phyloP scores from a whole-genome alignment of 148 eudicot genomes.

The Amaranthus cruentus region DNA sequence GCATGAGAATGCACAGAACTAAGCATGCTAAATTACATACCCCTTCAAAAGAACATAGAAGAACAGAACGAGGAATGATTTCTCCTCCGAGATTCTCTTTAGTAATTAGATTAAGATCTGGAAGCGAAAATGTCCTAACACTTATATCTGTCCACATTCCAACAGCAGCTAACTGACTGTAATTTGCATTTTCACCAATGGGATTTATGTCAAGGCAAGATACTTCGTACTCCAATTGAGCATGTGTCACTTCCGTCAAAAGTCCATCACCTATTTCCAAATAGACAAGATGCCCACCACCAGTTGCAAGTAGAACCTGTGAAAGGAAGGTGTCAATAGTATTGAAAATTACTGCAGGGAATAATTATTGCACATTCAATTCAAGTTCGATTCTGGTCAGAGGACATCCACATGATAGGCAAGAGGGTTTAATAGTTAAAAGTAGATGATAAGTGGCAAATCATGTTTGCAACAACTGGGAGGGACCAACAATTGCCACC shows the following conservation, averaged over 20 bases:
- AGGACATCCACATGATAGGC: not conserved
- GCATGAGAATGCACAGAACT: not conserved
- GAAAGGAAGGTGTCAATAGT: constrained; percentile 8
- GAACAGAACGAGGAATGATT: constrained; percentile 97
- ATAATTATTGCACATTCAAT: not conserved
- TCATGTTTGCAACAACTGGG: not conserved
- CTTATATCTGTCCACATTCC: constrained; percentile 99
- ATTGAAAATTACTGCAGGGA: not conserved
- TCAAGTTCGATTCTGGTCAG: not conserved
- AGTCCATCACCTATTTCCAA: constrained; percentile 86
- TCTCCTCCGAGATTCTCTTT: constrained; percentile 94
- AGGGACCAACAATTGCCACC: not conserved
- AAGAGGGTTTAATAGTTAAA: not conserved
- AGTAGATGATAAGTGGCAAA: not conserved
- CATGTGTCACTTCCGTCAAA: constrained; percentile 63
- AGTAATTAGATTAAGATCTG: constrained; percentile 76
- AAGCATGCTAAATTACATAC: constrained; percentile 35
- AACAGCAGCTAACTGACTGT: constrained; percentile 88
- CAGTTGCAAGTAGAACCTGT: constrained; percentile 88
- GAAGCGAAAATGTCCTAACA: constrained; percentile 78
- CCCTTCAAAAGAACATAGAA: constrained; percentile 94
- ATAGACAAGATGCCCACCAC: constrained; percentile 91
- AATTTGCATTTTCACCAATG: constrained; percentile 67
- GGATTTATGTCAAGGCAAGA: constrained; percentile 96
- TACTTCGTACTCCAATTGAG: constrained; percentile 79